These are phyloP conservation scores for Cerrena zonata DNA, from an alignment of 1,284 basidiomycete genomes.

Conservation along the genomic window DNA sequence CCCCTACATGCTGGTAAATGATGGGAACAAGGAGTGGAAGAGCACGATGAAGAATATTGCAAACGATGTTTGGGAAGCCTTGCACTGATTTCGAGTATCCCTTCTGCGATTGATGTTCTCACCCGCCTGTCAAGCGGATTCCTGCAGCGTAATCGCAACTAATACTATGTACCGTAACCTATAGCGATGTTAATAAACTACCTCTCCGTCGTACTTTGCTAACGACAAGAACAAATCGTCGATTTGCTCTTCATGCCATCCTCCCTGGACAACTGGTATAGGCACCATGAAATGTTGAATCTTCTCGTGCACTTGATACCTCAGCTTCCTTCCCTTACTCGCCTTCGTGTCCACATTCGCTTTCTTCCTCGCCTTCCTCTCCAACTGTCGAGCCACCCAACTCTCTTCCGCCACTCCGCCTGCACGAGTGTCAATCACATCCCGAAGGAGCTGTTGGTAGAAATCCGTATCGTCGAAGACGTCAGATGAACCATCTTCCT, in stretches of 20 bases:
- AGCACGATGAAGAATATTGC: slow-evolving; percentile 42
- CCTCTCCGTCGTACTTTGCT: slow-evolving; percentile 25
- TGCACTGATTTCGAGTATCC: not conserved
- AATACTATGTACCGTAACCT: not conserved
- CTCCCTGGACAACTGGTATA: slow-evolving; percentile 48
- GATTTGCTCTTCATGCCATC: slow-evolving; percentile 89
- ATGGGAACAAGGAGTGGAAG: slow-evolving; percentile 41
- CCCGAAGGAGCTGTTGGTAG: slow-evolving; percentile 83
- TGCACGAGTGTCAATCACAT: slow-evolving; percentile 74
- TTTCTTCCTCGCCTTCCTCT: slow-evolving; percentile 56
- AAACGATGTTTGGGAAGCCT: slow-evolving; percentile 34
- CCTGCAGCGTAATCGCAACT: not conserved
- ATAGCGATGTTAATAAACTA: not conserved
- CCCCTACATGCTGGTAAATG: slow-evolving; percentile 44
- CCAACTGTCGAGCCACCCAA: slow-evolving; percentile 63
- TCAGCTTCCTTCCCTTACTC: slow-evolving; percentile 68
- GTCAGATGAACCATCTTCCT: slow-evolving; percentile 22
- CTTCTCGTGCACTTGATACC: slow-evolving; percentile 90
- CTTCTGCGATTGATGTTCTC: not conserved
- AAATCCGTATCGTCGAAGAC: slow-evolving; percentile 86
- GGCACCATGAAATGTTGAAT: slow-evolving; percentile 92
- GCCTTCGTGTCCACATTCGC: slow-evolving; percentile 88
- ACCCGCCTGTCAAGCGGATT: not conserved
- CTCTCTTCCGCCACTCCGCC: slow-evolving; percentile 33
- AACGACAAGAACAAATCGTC: slow-evolving; percentile 87